phyloP scores from a whole-genome alignment of 2,329 filamentous ascomycete genomes.

The Cladosporium velox region DNA sequence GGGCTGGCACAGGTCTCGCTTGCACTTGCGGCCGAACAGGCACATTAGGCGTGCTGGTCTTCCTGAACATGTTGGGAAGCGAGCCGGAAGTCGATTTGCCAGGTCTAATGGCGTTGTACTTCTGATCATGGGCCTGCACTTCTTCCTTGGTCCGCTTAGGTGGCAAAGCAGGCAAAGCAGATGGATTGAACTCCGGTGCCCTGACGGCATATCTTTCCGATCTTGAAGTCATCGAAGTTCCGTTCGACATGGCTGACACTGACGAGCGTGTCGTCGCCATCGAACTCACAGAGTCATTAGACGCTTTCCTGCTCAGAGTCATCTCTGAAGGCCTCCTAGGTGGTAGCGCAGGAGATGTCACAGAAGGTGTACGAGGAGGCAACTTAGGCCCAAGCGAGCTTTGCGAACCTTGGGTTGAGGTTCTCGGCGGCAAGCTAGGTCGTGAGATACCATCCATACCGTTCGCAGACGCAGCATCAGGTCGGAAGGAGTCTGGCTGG shows the following conservation, averaged over 20 bases:
- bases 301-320: conserved; percentile 41
- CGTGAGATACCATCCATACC: conserved; percentile 30
- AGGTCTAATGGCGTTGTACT: conserved; percentile 26
- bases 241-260: conserved; percentile 51
- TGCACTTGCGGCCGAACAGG: conserved; percentile 21
- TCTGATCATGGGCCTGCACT: conserved; percentile 37
- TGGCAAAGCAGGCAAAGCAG: conserved; percentile 57
- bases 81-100: conserved; percentile 6
- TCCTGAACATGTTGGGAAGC: conserved; percentile 11
- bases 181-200: conserved; percentile 59
- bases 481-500: conserved; percentile 36
- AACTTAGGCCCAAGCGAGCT: conserved; percentile 46
- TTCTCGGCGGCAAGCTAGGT: conserved; percentile 51
- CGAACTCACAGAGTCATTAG: conserved; percentile 56
- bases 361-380: conserved; percentile 46
- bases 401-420: conserved; percentile 38
- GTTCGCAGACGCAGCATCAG: conserved; percentile 24
- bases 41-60: conserved; percentile 11
- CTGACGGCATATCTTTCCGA: conserved; percentile 31
- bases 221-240: conserved; percentile 33
- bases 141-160: conserved; percentile 51
- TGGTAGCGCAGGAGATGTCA: conserved; percentile 45
- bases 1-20: conserved; percentile 1
- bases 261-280: conserved; percentile 50
- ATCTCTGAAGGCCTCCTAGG: conserved; percentile 47